These are phyloP conservation scores for Clarireedia paspali DNA, from an alignment of 2,329 filamentous ascomycete species.

Conservation along the genomic window DNA sequence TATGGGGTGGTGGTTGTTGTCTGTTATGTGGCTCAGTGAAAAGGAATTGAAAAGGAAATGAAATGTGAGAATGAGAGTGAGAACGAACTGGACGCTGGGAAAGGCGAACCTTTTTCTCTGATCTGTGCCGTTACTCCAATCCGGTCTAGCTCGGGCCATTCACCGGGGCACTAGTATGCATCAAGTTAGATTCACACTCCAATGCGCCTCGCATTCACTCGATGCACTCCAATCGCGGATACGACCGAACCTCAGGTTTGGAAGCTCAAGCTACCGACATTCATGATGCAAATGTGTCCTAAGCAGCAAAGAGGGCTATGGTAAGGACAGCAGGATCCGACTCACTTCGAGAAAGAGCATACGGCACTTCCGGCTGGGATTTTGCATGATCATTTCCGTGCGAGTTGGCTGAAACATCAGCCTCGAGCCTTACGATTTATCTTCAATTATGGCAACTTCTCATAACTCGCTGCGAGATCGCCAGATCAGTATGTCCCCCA, in stretches of 20 bases:
- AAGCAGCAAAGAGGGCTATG: background rate
- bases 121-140: background rate
- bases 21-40: background rate
- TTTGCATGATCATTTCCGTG: constrained; percentile 23
- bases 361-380: background rate
- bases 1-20: background rate
- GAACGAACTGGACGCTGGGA: background rate
- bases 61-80: background rate
- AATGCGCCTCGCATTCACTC: background rate
- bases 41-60: constrained; percentile 3
- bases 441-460: constrained; percentile 43
- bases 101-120: background rate
- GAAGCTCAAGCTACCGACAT: background rate
- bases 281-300: constrained; percentile 7
- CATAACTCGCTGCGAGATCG: constrained; percentile 59
- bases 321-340: no score
- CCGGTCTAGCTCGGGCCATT: background rate
- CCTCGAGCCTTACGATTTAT: constrained; percentile 20
- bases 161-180: background rate
- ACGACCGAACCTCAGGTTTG: background rate
- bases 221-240: background rate
- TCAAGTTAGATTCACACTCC: background rate
- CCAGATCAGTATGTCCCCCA: constrained; percentile 53
- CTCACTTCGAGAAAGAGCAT: background rate
- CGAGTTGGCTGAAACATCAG: constrained; percentile 24